Evolutionary conservation across 257 asterid species (phyloP), one percentile per base, ranked within the genome.

Genomic region (Scutellaria minor): DNA sequence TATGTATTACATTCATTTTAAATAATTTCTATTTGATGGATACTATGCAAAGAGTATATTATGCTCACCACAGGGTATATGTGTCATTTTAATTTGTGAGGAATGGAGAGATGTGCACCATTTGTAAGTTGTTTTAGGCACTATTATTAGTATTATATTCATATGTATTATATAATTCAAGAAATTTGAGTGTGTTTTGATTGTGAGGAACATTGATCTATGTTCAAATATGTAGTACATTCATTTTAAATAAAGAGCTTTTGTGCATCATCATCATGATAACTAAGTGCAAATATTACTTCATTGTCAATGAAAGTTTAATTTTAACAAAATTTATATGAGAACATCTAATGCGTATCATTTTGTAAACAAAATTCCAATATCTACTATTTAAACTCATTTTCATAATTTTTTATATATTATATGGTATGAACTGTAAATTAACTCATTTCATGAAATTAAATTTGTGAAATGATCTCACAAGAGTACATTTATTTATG

Each of bases 1-100:
- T 22, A 68, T 70, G 79, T 60, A 51, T 24, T 41, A 12, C 53
- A 68, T 27, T 62, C 53, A 45, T 61, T 54, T 40, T 24, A 57
- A 76, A n/a, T n/a, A n/a, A 83, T 88, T 56, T 88, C 82, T 1
- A 86, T 83, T 75, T 90, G 75, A 79, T 18, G 13, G 2, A 18
- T 6, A 8, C 22, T 5, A 9, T 41, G 47, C 35, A 7, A n/a
- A 57, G 24, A 31, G 4, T 31, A 27, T 24, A 20, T 12, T 10
- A 37, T 39, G 7, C 57, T 58, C 51, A 4, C 51, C 53, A 18
- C 14, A 7, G 68, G 68, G 59, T 70, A 24, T 63, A 41, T 9
- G 9, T 41, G 71, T 74, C 72, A 52, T 53, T 24, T 64, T 24
- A 6, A 18, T 18, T 35, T 13, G 48, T 41, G 24, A 37, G 44